These are phyloP conservation scores for Globisporangium cylindrosporum DNA, from an alignment of 352 stramenopile species.

Conservation along the genomic window DNA sequence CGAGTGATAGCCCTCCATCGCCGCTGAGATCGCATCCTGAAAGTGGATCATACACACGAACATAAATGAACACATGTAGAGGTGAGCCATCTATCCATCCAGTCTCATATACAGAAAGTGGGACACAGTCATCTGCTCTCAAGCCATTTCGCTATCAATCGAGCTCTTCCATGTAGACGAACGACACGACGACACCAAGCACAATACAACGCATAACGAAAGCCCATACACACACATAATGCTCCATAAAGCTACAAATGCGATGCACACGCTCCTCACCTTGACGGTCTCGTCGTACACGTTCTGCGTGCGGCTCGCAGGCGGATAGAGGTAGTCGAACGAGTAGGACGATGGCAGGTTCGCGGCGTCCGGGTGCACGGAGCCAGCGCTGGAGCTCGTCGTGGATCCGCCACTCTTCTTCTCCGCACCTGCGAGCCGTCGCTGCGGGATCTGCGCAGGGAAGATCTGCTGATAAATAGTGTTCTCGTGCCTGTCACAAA, in stretches of 20 bases:
- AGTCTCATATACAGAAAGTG: constrained; percentile 2
- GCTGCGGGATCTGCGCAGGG: constrained; percentile 51
- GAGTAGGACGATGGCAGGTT: constrained; percentile 71
- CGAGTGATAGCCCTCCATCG: constrained; percentile 79
- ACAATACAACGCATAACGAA: background rate
- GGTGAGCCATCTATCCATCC: background rate
- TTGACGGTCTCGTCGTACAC: constrained; percentile 87
- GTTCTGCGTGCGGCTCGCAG: constrained; percentile 54
- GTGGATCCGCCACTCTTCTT: constrained; percentile 30
- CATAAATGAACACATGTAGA: background rate
- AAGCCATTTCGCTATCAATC: background rate
- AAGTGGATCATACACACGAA: background rate
- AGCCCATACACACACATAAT: background rate
- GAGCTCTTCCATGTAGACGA: constrained; percentile 5
- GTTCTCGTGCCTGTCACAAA: constrained; percentile 62
- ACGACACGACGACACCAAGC: background rate
- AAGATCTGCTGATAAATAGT: constrained; percentile 89
- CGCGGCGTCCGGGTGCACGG: constrained; percentile 21
- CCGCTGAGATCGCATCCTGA: constrained; percentile 63
- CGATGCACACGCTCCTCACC: constrained; percentile 17
- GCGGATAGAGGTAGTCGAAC: constrained; percentile 88
- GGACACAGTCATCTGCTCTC: background rate
- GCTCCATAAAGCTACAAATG: background rate
- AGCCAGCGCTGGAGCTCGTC: constrained; percentile 36
- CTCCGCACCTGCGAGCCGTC: constrained; percentile 18